A percentile compares a stretch with the other conserved stretches of the same genome.
phyloP scores from a whole-genome alignment of 805 yeast species.

The Kuraishia floccosa region DNA sequence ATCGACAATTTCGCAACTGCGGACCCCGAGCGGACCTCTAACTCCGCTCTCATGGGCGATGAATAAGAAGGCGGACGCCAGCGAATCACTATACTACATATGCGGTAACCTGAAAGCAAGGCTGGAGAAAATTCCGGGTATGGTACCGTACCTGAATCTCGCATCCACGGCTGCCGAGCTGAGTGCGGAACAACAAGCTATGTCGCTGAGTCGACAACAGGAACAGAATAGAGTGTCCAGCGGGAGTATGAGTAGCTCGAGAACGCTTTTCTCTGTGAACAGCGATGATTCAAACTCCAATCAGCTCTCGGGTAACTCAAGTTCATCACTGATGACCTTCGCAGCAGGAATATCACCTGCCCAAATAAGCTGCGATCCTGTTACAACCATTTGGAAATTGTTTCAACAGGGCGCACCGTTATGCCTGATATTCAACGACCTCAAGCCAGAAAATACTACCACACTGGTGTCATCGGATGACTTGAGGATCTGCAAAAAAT shows the following conservation, averaged over 20 bases:
- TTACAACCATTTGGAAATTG: slow-evolving; percentile 77
- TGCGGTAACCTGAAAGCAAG: slow-evolving; percentile 45
- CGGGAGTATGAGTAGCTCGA: neutral
- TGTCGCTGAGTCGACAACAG: slow-evolving; percentile 27
- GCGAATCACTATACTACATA: slow-evolving; percentile 62
- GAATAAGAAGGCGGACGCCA: slow-evolving; percentile 51
- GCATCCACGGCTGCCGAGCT: slow-evolving; percentile 61
- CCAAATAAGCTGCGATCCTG: slow-evolving; percentile 76
- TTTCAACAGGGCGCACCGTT: slow-evolving; percentile 90
- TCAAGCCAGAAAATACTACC: slow-evolving; percentile 39
- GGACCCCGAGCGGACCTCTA: slow-evolving; percentile 32
- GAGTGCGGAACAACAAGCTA: slow-evolving; percentile 63
- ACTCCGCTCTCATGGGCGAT: slow-evolving; percentile 33
- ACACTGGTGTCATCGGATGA: slow-evolving; percentile 70
- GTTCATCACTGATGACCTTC: slow-evolving; percentile 42
- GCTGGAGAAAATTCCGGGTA: slow-evolving; percentile 49
- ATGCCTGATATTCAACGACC: slow-evolving; percentile 71
- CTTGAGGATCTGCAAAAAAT: slow-evolving; percentile 72
- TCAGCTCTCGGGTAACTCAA: slow-evolving; percentile 13
- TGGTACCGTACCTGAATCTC: slow-evolving; percentile 53
- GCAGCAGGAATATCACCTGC: slow-evolving; percentile 74
- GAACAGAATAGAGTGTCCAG: neutral
- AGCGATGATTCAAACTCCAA: slow-evolving; percentile 5
- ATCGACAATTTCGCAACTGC: slow-evolving; percentile 5
- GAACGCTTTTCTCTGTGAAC: neutral